Conservation (phyloP, 768 basidiomycete genomes). For the Mycena vitilis region DNA sequence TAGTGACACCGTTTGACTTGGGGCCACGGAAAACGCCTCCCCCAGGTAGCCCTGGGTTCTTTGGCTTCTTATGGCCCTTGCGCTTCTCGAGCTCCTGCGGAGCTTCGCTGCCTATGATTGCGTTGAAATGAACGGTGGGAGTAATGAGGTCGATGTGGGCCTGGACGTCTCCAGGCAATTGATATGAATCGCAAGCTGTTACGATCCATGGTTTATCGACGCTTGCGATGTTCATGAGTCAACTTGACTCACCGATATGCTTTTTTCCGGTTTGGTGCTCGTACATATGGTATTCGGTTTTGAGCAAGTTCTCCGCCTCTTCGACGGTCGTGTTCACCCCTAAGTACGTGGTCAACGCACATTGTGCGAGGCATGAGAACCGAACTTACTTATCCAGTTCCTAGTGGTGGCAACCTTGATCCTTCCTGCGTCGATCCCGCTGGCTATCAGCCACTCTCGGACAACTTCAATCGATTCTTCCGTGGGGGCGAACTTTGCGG, state of each 20-base stretch:
- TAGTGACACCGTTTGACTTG: slow-evolving; percentile 39
- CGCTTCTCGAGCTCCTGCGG: slow-evolving; percentile 37
- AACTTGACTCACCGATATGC: slow-evolving; percentile 50
- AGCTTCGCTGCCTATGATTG: slow-evolving; percentile 23
- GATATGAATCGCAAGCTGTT: slow-evolving; percentile 49
- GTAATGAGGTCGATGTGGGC: slow-evolving; percentile 54
- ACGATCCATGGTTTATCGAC: neutral
- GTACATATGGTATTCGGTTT: slow-evolving; percentile 59
- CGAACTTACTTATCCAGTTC: slow-evolving; percentile 47
- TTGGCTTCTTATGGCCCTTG: slow-evolving; percentile 6
- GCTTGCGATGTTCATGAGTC: neutral
- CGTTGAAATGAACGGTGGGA: slow-evolving; percentile 52
- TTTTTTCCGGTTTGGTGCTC: slow-evolving; percentile 49
- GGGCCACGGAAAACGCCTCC: slow-evolving; percentile 35
- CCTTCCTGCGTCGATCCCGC: slow-evolving; percentile 22
- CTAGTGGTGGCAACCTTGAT: slow-evolving; percentile 52
- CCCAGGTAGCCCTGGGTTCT: slow-evolving; percentile 39
- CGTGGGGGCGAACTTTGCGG: slow-evolving; percentile 58
- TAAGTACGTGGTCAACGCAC: too few species aligned
- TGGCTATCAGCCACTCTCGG: slow-evolving; percentile 51
- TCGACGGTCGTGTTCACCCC: slow-evolving; percentile 50
- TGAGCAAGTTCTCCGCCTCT: slow-evolving; percentile 54
- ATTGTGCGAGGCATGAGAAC: too few species aligned
- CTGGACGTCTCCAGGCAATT: slow-evolving; percentile 49
- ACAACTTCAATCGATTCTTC: slow-evolving; percentile 55